Evolutionary conservation across 352 stramenopile genomes (phyloP).

Genomic region (Phytophthora litchii): DNA sequence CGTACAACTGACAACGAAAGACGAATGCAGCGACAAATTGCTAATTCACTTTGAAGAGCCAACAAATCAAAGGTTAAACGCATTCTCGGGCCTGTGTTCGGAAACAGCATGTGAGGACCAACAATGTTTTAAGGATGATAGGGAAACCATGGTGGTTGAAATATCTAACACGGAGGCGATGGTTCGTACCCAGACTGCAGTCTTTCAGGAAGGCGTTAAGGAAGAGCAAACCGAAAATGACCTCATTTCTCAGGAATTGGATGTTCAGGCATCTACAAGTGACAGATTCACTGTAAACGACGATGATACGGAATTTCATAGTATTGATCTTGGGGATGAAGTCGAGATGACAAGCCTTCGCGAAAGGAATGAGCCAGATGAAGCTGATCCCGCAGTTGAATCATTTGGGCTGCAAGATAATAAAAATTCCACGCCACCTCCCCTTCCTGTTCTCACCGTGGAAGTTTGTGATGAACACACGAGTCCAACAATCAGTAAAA

Average conservation of each 20-base stretch:
- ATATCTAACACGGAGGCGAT: not conserved
- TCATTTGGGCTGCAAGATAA: not conserved
- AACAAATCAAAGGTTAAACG: not conserved
- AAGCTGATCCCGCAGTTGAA: not conserved
- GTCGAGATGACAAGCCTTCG: not conserved
- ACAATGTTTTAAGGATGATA: not conserved
- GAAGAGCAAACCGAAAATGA: not conserved
- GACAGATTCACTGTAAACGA: not conserved
- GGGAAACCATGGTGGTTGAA: not conserved
- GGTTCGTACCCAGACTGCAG: not conserved
- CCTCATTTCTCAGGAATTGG: not conserved
- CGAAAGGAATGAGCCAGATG: not conserved
- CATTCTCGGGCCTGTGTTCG: not conserved
- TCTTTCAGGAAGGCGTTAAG: not conserved
- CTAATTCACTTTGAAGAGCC: slow-evolving; percentile 1
- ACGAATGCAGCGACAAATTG: not conserved
- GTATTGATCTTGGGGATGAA: slow-evolving; percentile 9
- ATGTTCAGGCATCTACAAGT: not conserved
- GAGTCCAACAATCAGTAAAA: not conserved
- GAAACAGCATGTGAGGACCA: not conserved
- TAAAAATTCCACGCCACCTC: not conserved
- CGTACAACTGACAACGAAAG: no score
- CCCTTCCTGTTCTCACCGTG: not conserved
- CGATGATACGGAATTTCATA: slow-evolving; percentile 6
- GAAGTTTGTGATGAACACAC: not conserved